phyloP scores from a whole-genome alignment of 345 rosid species.

The Boechera stricta region DNA sequence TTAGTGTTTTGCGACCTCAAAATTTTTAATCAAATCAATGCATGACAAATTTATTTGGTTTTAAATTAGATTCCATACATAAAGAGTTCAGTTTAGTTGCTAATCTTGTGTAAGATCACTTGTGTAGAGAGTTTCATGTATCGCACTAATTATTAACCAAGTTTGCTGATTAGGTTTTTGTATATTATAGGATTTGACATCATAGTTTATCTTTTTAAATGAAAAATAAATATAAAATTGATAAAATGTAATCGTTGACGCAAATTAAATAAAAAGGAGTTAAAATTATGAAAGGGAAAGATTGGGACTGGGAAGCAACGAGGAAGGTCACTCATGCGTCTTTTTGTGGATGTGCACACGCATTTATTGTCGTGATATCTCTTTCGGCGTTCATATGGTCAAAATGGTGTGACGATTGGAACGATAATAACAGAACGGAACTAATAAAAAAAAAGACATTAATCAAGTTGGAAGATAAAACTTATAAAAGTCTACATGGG shows the following conservation, averaged over 20 bases:
- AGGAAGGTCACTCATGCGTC: conserved; percentile 43
- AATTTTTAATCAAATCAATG: neutral
- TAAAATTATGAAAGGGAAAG: conserved; percentile 22
- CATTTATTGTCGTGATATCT: neutral
- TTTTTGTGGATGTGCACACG: conserved; percentile 33
- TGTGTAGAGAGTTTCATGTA: neutral
- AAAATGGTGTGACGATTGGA: conserved; percentile 19
- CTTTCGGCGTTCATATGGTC: conserved; percentile 29
- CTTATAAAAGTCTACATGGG: conserved; percentile 1
- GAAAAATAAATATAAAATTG: neutral
- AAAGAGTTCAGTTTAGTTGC: neutral
- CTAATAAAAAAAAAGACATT: neutral
- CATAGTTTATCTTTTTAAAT: neutral
- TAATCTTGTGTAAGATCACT: neutral
- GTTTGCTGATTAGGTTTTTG: neutral
- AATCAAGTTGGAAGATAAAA: conserved; percentile 3
- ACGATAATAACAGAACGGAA: conserved; percentile 3
- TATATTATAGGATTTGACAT: neutral
- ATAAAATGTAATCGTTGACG: conserved; percentile 18
- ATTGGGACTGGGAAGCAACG: conserved; percentile 35
- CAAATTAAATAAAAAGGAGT: neutral
- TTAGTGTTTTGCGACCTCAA: neutral
- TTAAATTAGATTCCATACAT: neutral
- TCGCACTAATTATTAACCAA: neutral
- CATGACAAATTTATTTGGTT: neutral